A percentile compares a stretch with the other conserved stretches of the same genome.
These are phyloP conservation scores for Cryptosporidium xiaoi DNA, from an alignment of 169 alveolate genomes.

Conservation along the genomic window DNA sequence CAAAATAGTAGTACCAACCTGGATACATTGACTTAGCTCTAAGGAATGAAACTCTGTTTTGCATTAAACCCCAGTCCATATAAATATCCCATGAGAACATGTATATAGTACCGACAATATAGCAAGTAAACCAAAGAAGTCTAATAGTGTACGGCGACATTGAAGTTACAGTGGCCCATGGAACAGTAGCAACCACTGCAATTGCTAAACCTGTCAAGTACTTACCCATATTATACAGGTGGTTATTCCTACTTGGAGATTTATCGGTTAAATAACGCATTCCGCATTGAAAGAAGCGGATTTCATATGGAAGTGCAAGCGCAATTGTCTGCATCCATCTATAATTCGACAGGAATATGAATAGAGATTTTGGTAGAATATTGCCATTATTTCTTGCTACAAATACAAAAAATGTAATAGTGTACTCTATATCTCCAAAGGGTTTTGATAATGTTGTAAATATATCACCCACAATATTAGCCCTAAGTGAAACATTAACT, in stretches of 20 bases:
- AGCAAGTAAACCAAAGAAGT: conserved; percentile 80
- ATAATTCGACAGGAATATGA: conserved; percentile 47
- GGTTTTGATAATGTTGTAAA: conserved; percentile 84
- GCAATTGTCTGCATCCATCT: conserved; percentile 83
- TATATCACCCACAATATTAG: conserved; percentile 85
- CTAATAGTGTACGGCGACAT: conserved; percentile 77
- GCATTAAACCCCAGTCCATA: conserved; percentile 88
- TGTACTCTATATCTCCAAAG: conserved; percentile 83
- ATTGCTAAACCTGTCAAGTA: conserved; percentile 30
- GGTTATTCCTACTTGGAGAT: conserved; percentile 50
- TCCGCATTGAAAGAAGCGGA: conserved; percentile 86
- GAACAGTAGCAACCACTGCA: conserved; percentile 65
- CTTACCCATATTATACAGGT: conserved; percentile 47
- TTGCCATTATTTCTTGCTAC: conserved; percentile 43
- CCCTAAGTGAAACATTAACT: conserved; percentile 80
- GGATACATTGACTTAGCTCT: conserved; percentile 78
- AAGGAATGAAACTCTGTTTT: conserved; percentile 37
- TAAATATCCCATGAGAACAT: conserved; percentile 88
- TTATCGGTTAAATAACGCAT: conserved; percentile 78
- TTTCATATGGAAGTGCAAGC: conserved; percentile 83
- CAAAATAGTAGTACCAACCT: conserved; percentile 77
- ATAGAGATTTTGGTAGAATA: conserved; percentile 38
- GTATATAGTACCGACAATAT: conserved; percentile 84
- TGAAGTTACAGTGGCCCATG: conserved; percentile 58
- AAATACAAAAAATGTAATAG: conserved; percentile 79